Evolutionary conservation across 2,329 filamentous ascomycete genomes (phyloP).

Genomic region (Plenodomus lindquistii): DNA sequence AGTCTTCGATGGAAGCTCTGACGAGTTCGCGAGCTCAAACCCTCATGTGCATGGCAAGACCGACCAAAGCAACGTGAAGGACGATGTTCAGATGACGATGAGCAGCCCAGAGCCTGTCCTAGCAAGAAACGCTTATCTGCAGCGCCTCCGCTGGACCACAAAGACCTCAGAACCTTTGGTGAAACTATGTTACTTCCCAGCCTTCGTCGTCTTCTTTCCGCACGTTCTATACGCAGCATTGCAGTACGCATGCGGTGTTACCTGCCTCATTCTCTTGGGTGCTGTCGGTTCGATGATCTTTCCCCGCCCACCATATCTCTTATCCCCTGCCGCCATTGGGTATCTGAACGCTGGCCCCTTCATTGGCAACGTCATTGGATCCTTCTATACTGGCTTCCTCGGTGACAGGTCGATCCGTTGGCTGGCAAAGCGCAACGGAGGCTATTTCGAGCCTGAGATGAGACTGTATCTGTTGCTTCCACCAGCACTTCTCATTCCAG

Average conservation of each 20-base stretch:
- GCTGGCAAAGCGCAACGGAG: conserved; percentile 43
- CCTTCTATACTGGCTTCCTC: conserved; percentile 22
- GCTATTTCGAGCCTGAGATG: conserved; percentile 53
- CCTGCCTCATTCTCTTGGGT: conserved; percentile 45
- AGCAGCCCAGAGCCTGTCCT: too few relatives aligned
- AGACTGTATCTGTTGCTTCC: conserved; percentile 47
- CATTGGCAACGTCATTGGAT: conserved; percentile 44
- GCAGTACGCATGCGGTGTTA: conserved; percentile 44
- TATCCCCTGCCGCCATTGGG: conserved; percentile 44
- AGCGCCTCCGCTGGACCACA: too few relatives aligned
- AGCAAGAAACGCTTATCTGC: too few relatives aligned
- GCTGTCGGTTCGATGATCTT: conserved; percentile 40
- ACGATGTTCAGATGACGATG: too few relatives aligned
- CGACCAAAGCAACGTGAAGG: too few relatives aligned
- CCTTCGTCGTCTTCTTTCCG: conserved; percentile 41
- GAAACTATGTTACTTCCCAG: too few relatives aligned
- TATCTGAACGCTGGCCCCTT: conserved; percentile 48
- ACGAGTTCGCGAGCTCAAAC: not conserved
- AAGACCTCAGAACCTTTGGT: too few relatives aligned
- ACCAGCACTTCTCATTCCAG: conserved; percentile 37
- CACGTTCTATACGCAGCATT: conserved; percentile 46
- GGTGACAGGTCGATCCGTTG: conserved; percentile 31
- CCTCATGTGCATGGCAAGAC: not conserved
- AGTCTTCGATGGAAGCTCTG: conserved; percentile 9
- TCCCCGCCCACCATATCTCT: conserved; percentile 47